Evolutionary conservation across 164 flowering plant genomes (phyloP), one percentile per base, ranked within the genome.

Genomic region (Kalanchoe fedtschenkoi): DNA sequence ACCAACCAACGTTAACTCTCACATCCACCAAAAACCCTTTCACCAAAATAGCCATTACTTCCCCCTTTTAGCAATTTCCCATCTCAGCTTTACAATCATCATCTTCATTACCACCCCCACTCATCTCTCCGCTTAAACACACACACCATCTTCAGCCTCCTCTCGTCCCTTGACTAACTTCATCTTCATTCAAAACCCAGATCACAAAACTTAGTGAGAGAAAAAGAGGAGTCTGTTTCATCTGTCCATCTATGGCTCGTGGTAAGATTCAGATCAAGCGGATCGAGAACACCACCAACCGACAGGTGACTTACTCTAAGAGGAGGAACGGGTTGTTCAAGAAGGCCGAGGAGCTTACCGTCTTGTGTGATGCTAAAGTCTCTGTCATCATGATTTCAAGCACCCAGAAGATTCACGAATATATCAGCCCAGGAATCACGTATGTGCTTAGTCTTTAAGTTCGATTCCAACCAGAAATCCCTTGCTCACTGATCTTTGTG

Each of bases 191-290:
- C 56, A 26, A 13, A 51, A 21, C n/a, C 32, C 7, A 51, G 56
- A 51, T 51, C 32, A 4, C 14, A 51, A 24, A 51, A 26, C 32
- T 32, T 51, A 51, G n/a, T n/a, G 56, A 51, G 56, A 51, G 56
- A 51, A 26, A n/a, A 44, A 28, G 60, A 67, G 61, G 62, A 55
- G n/a, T 37, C 19, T 58, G 22, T 19, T 34, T 17, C 9, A 61
- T 54, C n/a, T n/a, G n/a, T n/a, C 54, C 15, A 29, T 37, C 33
- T 0, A 81, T 82, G 84, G 78, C 81, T 35, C 59, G 88, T 21
- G 85, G 88, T 26, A 83, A 83, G 80, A 77, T 79, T 66, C 75
- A 81, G 79, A 81, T 83, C 72, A 77, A 71, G 81, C 74, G 59
- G 67, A 83, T 83, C 16, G 83, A 81, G 73, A 81, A 81, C 75